Evolutionary conservation across 306 rosid species (phyloP).

Genomic region (Cucurbita moschata): DNA sequence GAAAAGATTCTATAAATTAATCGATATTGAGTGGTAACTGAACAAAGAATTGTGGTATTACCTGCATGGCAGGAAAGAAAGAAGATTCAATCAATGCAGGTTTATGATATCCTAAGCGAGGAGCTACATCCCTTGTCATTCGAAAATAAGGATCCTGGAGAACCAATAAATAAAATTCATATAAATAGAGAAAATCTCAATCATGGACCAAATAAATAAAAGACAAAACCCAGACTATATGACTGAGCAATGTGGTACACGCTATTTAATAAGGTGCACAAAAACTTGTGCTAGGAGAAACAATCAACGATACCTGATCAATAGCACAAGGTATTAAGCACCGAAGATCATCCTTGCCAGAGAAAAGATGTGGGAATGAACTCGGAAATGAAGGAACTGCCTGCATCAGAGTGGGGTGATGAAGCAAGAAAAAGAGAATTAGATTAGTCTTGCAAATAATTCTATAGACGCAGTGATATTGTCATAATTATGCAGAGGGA

Average conservation of each 20-base stretch:
- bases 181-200: background rate
- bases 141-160: constrained; percentile 89
- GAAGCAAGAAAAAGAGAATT: background rate
- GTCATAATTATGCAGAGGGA: background rate
- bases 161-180: constrained; percentile 13
- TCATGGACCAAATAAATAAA: background rate
- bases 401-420: constrained; percentile 33
- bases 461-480: background rate
- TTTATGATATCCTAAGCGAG: constrained; percentile 59
- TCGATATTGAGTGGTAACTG: background rate
- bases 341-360: constrained; percentile 59
- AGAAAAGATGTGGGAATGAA: constrained; percentile 87
- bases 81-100: constrained; percentile 80
- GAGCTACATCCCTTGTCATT: constrained; percentile 98
- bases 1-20: background rate
- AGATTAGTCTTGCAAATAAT: constrained; percentile 5
- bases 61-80: constrained; percentile 95
- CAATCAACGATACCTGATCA: constrained; percentile 54
- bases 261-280: background rate
- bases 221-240: background rate
- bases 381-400: constrained; percentile 96
- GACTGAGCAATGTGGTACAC: background rate
- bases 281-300: background rate
- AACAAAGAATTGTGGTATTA: constrained; percentile 15
- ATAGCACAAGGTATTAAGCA: constrained; percentile 95